Percentiles rank a stretch among this genome's conserved stretches.
phyloP scores from a whole-genome alignment of 2,329 filamentous ascomycete genomes.

The Colletotrichum higginsianum region DNA sequence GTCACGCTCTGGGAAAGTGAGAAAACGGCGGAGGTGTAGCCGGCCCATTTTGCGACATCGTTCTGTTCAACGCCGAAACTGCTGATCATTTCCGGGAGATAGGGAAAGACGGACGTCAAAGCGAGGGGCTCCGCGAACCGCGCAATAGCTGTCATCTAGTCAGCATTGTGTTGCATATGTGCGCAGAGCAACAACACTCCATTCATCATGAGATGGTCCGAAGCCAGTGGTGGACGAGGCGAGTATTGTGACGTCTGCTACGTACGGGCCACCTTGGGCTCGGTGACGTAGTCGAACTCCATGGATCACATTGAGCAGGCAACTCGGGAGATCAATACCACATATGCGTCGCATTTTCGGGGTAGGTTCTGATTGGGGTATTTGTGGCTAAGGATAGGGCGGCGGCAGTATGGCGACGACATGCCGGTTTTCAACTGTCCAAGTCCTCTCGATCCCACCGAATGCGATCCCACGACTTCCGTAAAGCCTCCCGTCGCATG shows the following conservation, averaged over 20 bases:
- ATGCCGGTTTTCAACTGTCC: conserved; percentile 17
- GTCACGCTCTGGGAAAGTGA: conserved; percentile 80
- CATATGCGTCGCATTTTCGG: conserved; percentile 32
- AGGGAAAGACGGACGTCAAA: conserved; percentile 80
- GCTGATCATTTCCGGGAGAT: conserved; percentile 85
- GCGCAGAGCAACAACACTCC: neutral
- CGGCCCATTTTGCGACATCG: conserved; percentile 86
- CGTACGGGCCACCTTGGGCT: conserved; percentile 29
- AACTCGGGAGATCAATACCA: conserved; percentile 40
- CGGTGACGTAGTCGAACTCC: conserved; percentile 10
- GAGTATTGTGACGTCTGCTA: neutral
- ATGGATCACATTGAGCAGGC: conserved; percentile 41
- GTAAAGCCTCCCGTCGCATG: neutral
- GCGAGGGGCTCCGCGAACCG: conserved; percentile 83
- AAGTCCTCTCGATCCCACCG: neutral
- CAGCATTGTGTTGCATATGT: conserved; percentile 7
- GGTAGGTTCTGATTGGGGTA: conserved; percentile 25
- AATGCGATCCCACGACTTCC: neutral
- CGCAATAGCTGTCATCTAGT: conserved; percentile 73
- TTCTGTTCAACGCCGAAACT: conserved; percentile 80
- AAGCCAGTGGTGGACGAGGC: neutral
- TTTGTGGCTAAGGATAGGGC: conserved; percentile 34
- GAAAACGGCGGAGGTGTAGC: conserved; percentile 80
- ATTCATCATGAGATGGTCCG: neutral
- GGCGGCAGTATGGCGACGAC: conserved; percentile 20